phyloP scores from a whole-genome alignment of 805 yeast genomes.

The Candida maesae region DNA sequence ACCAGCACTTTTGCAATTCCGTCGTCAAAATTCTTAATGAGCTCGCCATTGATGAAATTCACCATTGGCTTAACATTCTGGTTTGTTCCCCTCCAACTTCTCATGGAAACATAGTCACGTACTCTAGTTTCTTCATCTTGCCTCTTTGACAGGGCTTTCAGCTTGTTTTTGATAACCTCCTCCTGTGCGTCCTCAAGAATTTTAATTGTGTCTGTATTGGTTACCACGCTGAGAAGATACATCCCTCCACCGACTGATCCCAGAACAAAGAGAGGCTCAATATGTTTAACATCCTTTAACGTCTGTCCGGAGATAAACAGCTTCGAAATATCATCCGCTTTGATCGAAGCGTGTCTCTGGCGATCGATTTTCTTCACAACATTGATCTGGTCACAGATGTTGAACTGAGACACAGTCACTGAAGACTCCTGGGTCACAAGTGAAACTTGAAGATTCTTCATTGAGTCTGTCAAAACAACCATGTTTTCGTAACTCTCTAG shows the following conservation, averaged over 20 bases:
- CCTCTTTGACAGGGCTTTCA: constrained; percentile 6
- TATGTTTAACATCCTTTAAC: background rate
- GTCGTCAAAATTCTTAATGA: constrained; percentile 10
- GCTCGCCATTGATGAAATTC: constrained; percentile 20
- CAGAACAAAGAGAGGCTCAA: constrained; percentile 21
- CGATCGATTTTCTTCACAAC: constrained; percentile 16
- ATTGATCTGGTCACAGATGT: constrained; percentile 24
- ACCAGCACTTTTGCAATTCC: constrained; percentile 6
- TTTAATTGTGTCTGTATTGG: constrained; percentile 1
- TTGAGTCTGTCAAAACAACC: constrained; percentile 16
- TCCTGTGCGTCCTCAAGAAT: constrained; percentile 6
- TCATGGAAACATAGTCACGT: constrained; percentile 2
- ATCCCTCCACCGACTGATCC: constrained; percentile 27
- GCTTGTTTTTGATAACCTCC: constrained; percentile 1
- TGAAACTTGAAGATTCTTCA: constrained; percentile 13
- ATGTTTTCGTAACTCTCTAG: constrained; percentile 14
- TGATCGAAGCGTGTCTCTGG: background rate
- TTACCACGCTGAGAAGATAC: constrained; percentile 20
- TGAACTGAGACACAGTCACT: constrained; percentile 15
- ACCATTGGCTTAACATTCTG: constrained; percentile 1
- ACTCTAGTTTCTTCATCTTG: constrained; percentile 1
- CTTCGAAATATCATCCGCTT: background rate
- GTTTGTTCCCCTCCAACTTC: constrained; percentile 6
- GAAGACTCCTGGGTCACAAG: constrained; percentile 1
- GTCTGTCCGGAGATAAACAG: constrained; percentile 3